Evolutionary conservation across 352 stramenopile genomes (phyloP).

Genomic region (Globisporangium splendens): DNA sequence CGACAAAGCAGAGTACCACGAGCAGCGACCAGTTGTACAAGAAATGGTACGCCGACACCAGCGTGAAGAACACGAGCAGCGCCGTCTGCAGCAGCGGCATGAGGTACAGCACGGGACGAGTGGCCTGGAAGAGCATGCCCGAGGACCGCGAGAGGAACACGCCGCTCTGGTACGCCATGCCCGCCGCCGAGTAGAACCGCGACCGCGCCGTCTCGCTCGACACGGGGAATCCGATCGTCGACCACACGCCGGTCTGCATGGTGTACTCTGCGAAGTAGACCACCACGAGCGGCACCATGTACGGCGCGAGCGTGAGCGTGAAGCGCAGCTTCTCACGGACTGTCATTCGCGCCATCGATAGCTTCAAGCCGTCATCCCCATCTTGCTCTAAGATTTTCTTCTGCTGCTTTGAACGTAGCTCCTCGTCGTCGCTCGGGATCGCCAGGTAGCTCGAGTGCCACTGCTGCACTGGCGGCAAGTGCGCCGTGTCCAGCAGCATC

Average conservation of each 20-base stretch:
- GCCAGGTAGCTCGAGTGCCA: constrained; percentile 28
- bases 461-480: constrained; percentile 23
- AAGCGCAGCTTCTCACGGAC: constrained; percentile 62
- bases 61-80: constrained; percentile 86
- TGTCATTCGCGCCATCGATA: constrained; percentile 21
- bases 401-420: constrained; percentile 2
- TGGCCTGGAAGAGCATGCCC: constrained; percentile 78
- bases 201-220: constrained; percentile 58
- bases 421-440: constrained; percentile 22
- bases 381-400: too few species aligned
- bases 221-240: constrained; percentile 92
- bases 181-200: constrained; percentile 88
- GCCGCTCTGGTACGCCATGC: constrained; percentile 90
- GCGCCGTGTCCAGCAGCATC: constrained; percentile 54
- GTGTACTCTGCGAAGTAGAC: constrained; percentile 95
- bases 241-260: constrained; percentile 93
- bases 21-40: constrained; percentile 88
- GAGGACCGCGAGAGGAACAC: constrained; percentile 92
- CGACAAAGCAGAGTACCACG: constrained; percentile 77
- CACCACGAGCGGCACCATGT: constrained; percentile 48
- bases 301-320: constrained; percentile 48
- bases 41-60: constrained; percentile 74
- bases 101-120: constrained; percentile 76
- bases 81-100: constrained; percentile 86
- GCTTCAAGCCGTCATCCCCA: too few species aligned